These are phyloP conservation scores for Plasmodium adleri DNA, from an alignment of 169 alveolate species.

Conservation along the genomic window DNA sequence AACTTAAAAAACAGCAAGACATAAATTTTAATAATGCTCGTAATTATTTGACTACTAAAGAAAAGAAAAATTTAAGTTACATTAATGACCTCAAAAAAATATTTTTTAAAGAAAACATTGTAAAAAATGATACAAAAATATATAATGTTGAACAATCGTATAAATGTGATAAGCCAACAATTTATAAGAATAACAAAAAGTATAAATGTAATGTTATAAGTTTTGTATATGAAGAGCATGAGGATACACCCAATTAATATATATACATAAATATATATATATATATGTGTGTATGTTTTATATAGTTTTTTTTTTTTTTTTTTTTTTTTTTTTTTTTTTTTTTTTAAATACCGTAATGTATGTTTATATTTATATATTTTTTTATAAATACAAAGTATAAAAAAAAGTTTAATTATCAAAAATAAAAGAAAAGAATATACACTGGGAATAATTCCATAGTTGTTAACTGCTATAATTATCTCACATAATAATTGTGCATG, in stretches of 20 bases:
- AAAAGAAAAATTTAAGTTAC: conserved; percentile 33
- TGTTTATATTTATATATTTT: no score
- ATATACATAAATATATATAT: no score
- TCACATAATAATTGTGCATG: no score
- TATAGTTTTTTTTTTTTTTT: no score
- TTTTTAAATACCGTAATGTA: no score
- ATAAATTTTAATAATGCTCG: conserved; percentile 10
- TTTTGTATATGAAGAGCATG: conserved; percentile 24
- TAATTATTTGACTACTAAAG: conserved; percentile 24
- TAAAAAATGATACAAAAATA: background rate
- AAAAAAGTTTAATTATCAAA: no score
- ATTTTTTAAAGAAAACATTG: conserved; percentile 16
- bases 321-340: no score
- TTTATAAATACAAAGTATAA: no score
- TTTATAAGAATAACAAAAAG: background rate
- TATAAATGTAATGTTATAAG: conserved; percentile 36
- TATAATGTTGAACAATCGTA: background rate
- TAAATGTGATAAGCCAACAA: background rate
- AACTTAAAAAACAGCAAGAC: conserved; percentile 4
- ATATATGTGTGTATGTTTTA: no score
- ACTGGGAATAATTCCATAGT: no score
- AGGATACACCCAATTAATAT: background rate
- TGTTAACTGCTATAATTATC: no score
- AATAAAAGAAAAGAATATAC: no score
- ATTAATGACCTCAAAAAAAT: conserved; percentile 43